Evolutionary conservation across 2,329 filamentous ascomycete species (phyloP), one percentile per base, ranked within the genome.

Genomic region (Thielaviopsis punctulata): DNA sequence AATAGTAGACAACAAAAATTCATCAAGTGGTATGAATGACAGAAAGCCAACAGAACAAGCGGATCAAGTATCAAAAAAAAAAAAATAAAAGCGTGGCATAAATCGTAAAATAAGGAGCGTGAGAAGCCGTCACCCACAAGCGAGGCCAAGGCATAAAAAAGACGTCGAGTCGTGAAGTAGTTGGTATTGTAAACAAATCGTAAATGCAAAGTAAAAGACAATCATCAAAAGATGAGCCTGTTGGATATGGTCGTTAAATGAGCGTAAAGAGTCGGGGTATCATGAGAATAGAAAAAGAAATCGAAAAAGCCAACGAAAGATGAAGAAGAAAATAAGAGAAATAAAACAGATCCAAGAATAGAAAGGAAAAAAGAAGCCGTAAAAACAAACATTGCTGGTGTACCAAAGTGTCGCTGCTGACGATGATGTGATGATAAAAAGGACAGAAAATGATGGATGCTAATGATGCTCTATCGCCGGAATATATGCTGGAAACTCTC

Each of bases 381-480:
- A 36, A 36, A n/a, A n/a, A n/a, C n/a, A 36, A 36, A 36, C 30
- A 36, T 36, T 36, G 30, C 30, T 36, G 30, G 30, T 36, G 30
- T 12, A 15, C 30, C n/a, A 15, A 36, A 6, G 30, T 36, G 30
- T 15, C n/a, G 30, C 30, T 36, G 30, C 30, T 36, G 30, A 36
- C 30, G 30, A 36, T 36, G 30, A n/a, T 36, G n/a, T 36, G 30
- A 27, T 15, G 15, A 27, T 24, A 10, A n/a, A 46, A 24, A 27
- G 25, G 25, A 27, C 22, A 27, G 23, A 27, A 46, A 46, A 27
- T 18, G 25, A 46, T 9, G n/a, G 45, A 57, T 64, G 62, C 24
- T 72, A 72, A 10, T 69, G 73, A n/a, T 77, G 73, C 59, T 70
- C 71, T 2, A 59, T 62, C 22, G 64, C 64, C 18, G 65, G 65